These are phyloP conservation scores for Epichloe glyceriae DNA, from an alignment of 2,329 filamentous ascomycete species.

Conservation along the genomic window DNA sequence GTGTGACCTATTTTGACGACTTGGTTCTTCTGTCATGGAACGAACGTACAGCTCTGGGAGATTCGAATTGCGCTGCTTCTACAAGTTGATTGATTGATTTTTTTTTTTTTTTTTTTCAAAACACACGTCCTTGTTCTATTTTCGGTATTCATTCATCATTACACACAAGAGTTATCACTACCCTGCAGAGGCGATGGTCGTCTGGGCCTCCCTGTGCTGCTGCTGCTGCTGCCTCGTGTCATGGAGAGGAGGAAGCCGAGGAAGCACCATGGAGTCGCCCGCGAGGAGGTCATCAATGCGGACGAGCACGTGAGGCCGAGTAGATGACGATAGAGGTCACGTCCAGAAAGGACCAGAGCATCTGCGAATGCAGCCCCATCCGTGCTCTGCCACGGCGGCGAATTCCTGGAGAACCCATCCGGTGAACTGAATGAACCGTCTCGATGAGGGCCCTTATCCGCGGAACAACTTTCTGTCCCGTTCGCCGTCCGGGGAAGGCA, in stretches of 20 bases:
- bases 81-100: too few species aligned
- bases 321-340: constrained; percentile 56
- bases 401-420: constrained; percentile 58
- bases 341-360: constrained; percentile 64
- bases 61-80: too few species aligned
- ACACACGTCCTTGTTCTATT: too few species aligned
- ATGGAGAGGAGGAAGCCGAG: constrained; percentile 54
- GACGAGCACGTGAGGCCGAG: constrained; percentile 42
- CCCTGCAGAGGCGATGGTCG: neutral
- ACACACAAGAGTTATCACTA: neutral
- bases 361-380: too few species aligned
- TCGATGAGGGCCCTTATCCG: too few species aligned
- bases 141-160: neutral
- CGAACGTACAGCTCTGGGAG: too few species aligned
- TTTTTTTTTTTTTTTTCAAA: too few species aligned
- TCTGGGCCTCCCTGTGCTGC: constrained; percentile 9
- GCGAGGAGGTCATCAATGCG: constrained; percentile 42
- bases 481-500: too few species aligned
- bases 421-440: too few species aligned
- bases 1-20: too few species aligned
- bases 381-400: constrained; percentile 50
- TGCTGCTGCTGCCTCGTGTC: constrained; percentile 13
- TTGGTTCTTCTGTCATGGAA: too few species aligned
- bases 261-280: constrained; percentile 46
- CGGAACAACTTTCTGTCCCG: too few species aligned